Evolutionary conservation across 164 flowering plant species (phyloP), one percentile per base, ranked within the genome.

Genomic region (Chloranthus sessilifolius): DNA sequence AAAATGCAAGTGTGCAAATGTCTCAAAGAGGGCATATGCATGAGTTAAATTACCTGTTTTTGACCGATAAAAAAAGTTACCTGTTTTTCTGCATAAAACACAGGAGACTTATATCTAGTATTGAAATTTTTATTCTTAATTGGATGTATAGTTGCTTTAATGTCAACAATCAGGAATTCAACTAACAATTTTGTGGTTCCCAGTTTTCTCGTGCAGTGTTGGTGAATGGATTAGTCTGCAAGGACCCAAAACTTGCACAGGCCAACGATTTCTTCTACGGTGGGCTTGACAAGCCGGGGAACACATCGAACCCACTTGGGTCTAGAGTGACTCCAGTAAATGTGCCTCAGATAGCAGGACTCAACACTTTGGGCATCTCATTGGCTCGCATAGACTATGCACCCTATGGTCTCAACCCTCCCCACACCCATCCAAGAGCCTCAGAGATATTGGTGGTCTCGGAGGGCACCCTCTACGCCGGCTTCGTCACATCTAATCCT

Each of bases 381-480:
- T n/a, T 52, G 34, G 56, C n/a, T 11, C 56, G 56, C 14, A 52
- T 52, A 0, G 56, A 52, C 35, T 52, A n/a, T 20, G 56, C 56
- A 25, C 56, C 56, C 1, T 10, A 1, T 9, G 56, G 46, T 5
- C 35, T 38, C 5, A 52, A 52, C 17, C 31, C 56, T 38, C 56
- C 56, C 4, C 56, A 52, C 56, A 39, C 46, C 4, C 46, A 52
- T 7, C 56, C 56, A 8, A 26, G 46, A 16, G 46, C 36, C 14
- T n/a, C 46, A 5, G 56, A 52, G 35, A 26, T 52, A 6, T 20
- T 52, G 7, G 12, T 29, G 5, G 46, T 52, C 45, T 26, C 39
- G 24, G 59, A 44, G 20, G 59, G 59, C 27, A 44, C 59, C 7
- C 50, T 55, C 7, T 36, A 22, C 4, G 43, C 35, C 12, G 59